phyloP scores from a whole-genome alignment of 768 basidiomycete species.

The Pleurotus giganteus region DNA sequence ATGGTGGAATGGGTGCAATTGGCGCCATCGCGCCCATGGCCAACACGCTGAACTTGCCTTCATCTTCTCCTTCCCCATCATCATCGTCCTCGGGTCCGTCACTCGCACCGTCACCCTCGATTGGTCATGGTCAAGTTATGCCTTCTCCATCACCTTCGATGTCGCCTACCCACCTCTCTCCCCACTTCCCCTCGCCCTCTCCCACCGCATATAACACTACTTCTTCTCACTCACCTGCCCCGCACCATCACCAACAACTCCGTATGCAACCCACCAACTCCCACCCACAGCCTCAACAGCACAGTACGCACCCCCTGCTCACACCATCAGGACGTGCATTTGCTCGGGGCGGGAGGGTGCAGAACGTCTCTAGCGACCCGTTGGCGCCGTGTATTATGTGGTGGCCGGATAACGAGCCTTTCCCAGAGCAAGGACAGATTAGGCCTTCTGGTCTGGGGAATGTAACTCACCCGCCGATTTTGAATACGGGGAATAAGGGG shows the following conservation, averaged over 20 bases:
- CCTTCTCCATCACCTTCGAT: too few species aligned
- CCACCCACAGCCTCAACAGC: conserved; percentile 36
- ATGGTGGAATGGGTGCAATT: too few species aligned
- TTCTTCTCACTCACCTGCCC: conserved; percentile 25
- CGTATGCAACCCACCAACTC: conserved; percentile 15
- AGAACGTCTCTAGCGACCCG: conserved; percentile 75
- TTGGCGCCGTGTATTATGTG: conserved; percentile 77
- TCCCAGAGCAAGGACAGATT: conserved; percentile 80
- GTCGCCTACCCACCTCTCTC: background rate
- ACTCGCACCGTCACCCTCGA: too few species aligned
- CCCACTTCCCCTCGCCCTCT: background rate
- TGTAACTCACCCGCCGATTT: conserved; percentile 76
- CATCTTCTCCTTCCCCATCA: too few species aligned
- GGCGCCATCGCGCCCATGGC: too few species aligned
- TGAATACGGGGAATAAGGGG: conserved; percentile 86
- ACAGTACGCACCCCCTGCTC: conserved; percentile 70
- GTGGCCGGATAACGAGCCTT: conserved; percentile 87
- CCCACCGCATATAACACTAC: conserved; percentile 6
- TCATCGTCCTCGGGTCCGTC: too few species aligned
- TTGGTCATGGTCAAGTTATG: too few species aligned
- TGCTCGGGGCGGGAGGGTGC: conserved; percentile 73
- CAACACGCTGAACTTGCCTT: too few species aligned
- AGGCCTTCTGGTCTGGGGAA: conserved; percentile 42
- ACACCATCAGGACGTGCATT: conserved; percentile 83
- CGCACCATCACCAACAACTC: conserved; percentile 10